Evolutionary conservation across 441 rosid genomes (phyloP), one percentile per base, ranked within the genome.

Genomic region (Gossypium gossypioides): DNA sequence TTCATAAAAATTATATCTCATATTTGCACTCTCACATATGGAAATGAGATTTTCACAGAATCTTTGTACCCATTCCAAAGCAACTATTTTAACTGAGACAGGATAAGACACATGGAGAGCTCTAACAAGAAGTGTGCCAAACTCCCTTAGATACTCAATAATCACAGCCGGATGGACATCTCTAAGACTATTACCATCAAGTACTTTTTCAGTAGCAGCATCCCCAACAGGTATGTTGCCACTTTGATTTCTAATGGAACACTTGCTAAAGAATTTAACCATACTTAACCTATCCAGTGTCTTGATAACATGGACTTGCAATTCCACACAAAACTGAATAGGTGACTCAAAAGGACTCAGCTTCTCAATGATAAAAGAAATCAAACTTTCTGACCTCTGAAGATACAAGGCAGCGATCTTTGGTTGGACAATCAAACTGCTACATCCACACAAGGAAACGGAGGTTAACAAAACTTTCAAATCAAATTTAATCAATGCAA

Each of bases 401-500:
- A 89, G 82, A 87, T 87, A 91, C 78, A 87, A 78, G 76, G 78
- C 70, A 18, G 92, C 85, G 46, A 85, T 78, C 55, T 85, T 88
- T 63, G 93, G 92, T 72, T 83, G 84, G 74, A 80, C 85, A 85
- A 81, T 83, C 85, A 87, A 81, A 76, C 54, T 80, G 78, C 73
- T 80, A 63, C 62, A 69, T 75, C 80, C 92, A 72, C 81, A 82
- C 74, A 87, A 80, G 71, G 86, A 80, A 75, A 85, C 84, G 76
- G 95, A 86, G 32, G 92, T 83, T 80, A 91, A 84, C 74, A 92
- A 67, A 77, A 87, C 98, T 84, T 95, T 92, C 85, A 92, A 82
- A 85, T 95, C 97, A 86, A 95, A 95, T 67, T 91, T 92, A 73
- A 91, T 62, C 71, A 95, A 62, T 16, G 97, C 91, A 84, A 82